Conservation (phyloP, 192 early-diverging fungal genomes). For the Anaeromyces robustus region DNA sequence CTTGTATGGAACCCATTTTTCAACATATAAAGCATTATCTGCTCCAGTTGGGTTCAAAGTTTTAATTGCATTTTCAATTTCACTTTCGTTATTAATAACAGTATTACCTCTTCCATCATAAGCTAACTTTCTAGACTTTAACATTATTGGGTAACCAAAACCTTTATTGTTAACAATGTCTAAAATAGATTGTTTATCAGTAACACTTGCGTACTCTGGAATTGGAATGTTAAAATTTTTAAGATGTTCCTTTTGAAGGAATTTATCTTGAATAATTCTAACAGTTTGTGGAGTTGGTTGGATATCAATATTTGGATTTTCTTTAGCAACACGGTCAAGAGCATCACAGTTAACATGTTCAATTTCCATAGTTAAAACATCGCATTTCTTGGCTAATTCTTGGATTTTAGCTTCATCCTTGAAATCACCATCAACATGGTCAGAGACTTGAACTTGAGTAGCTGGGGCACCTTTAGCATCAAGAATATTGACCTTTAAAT, state of each 20-base stretch:
- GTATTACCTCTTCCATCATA: constrained; percentile 95
- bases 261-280: constrained; percentile 92
- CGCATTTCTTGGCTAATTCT: constrained; percentile 52
- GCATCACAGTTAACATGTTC: constrained; percentile 77
- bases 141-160: constrained; percentile 88
- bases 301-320: constrained; percentile 26
- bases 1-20: constrained; percentile 81
- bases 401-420: constrained; percentile 58
- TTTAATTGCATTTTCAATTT: constrained; percentile 43
- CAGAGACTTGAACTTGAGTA: constrained; percentile 58
- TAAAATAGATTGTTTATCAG: constrained; percentile 30
- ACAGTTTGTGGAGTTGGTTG: constrained; percentile 74
- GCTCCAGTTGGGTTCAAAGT: constrained; percentile 32
- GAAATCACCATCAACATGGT: constrained; percentile 73
- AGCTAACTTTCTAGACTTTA: constrained; percentile 84
- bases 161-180: constrained; percentile 26
- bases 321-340: constrained; percentile 29
- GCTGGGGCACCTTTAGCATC: constrained; percentile 69
- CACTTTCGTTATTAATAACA: constrained; percentile 55
- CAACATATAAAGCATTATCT: constrained; percentile 68
- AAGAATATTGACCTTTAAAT: constrained; percentile 67
- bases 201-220: constrained; percentile 32
- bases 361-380: constrained; percentile 93
- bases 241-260: constrained; percentile 70
- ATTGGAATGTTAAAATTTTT: constrained; percentile 48